Evolutionary conservation across 495 filamentous ascomycete genomes (phyloP), one percentile per base, ranked within the genome.

Genomic region (Pseudoneurospora amorphoporcata): DNA sequence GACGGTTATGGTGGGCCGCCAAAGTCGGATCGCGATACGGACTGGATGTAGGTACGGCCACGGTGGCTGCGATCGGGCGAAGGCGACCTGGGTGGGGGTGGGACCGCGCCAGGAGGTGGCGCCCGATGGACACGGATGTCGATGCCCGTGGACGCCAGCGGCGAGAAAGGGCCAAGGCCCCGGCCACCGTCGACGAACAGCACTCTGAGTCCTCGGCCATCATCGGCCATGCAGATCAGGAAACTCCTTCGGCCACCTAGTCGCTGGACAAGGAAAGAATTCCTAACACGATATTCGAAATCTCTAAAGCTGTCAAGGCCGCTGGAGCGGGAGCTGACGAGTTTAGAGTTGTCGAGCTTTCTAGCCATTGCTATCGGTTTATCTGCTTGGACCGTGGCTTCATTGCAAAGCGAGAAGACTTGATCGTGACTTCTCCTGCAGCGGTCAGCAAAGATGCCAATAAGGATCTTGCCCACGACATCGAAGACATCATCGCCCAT

Each of bases 71-170:
- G 53, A 16, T 65, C 53, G 53, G 53, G 53, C 14, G 53, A 65
- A 65, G 53, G 53, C 53, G 53, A 65, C 53, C 53, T 65, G 32
- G 69, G 76, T 35, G 77, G 77, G 39, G 79, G 81, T 38, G 68
- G 75, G n/a, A 82, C 76, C 53, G 17, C 35, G 53, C 53, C 38
- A 77, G 72, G 68, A 79, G 78, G 70, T 32, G 35, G 32, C 69
- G 38, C 71, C 75, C 79, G 82, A 16, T 78, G 77, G 53, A 84
- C 74, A 65, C 77, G 84, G 72, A 87, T 80, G 75, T 86, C 84
- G 73, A 86, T 74, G 53, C 53, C 53, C 53, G 53, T 65, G 53
- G 53, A 65, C 53, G 53, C 53, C 53, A 65, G 14, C 39, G 76
- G 23, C 23, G 23, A 23, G 23, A 23, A 23, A 23, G 0, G 23